These are phyloP conservation scores for Cucurbita moschata DNA, from an alignment of 306 rosid genomes.

Conservation along the genomic window DNA sequence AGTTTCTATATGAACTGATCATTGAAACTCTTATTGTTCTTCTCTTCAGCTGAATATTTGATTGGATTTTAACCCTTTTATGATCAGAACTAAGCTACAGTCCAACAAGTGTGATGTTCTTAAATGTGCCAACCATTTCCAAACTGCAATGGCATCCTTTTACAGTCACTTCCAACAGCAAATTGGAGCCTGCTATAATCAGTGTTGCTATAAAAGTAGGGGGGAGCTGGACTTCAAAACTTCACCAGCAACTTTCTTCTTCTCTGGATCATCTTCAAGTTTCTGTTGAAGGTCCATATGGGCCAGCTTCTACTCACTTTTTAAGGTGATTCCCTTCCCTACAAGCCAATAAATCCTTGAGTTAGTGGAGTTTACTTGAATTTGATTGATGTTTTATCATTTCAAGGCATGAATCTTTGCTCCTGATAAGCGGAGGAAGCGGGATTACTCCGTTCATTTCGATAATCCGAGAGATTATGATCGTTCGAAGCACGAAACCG, in stretches of 20 bases:
- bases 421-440: slow-evolving; percentile 51
- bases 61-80: neutral
- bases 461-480: slow-evolving; percentile 44
- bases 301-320: slow-evolving; percentile 32
- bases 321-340: slow-evolving; percentile 22
- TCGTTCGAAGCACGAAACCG: slow-evolving; percentile 26
- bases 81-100: slow-evolving; percentile 36
- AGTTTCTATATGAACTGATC: neutral
- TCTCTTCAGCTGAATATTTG: neutral
- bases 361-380: neutral
- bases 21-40: neutral
- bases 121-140: slow-evolving; percentile 55
- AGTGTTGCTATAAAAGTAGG: slow-evolving; percentile 36
- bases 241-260: slow-evolving; percentile 30
- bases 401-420: slow-evolving; percentile 25
- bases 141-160: slow-evolving; percentile 84
- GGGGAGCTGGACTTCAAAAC: slow-evolving; percentile 51
- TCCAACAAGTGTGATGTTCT: slow-evolving; percentile 47
- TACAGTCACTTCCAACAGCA: slow-evolving; percentile 43
- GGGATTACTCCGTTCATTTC: slow-evolving; percentile 57
- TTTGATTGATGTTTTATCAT: neutral
- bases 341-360: neutral
- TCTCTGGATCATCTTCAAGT: slow-evolving; percentile 29
- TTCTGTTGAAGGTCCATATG: slow-evolving; percentile 87
- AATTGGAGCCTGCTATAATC: slow-evolving; percentile 30